phyloP scores from a whole-genome alignment of 2,329 filamentous ascomycete species.

The Claviceps capensis region DNA sequence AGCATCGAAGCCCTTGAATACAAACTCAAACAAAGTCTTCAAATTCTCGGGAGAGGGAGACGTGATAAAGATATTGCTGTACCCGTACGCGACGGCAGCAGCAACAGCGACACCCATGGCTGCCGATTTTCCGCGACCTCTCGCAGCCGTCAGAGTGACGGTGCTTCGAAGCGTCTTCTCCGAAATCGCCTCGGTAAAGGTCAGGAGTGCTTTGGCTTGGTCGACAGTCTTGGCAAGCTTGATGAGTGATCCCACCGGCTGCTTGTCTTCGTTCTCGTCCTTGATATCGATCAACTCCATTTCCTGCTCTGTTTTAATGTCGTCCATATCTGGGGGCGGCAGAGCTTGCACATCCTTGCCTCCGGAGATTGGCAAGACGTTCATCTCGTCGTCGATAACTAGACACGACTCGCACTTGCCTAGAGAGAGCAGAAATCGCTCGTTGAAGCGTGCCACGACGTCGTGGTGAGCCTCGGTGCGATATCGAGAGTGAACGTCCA shows the following conservation, averaged over 20 bases:
- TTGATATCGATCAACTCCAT: conserved; percentile 78
- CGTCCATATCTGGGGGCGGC: conserved; percentile 60
- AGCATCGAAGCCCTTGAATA: conserved; percentile 96
- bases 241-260: conserved; percentile 74
- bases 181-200: conserved; percentile 88
- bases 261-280: conserved; percentile 70
- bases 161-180: conserved; percentile 93
- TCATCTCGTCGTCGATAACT: conserved; percentile 94
- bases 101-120: conserved; percentile 90
- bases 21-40: conserved; percentile 95
- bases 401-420: conserved; percentile 92
- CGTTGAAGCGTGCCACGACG: conserved; percentile 92
- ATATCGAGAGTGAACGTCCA: conserved; percentile 96
- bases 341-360: conserved; percentile 79
- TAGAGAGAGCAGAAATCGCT: conserved; percentile 87
- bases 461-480: conserved; percentile 92
- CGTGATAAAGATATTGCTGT: conserved; percentile 98
- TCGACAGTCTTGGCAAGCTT: conserved; percentile 82
- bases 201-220: conserved; percentile 91
- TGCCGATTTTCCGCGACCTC: conserved; percentile 94
- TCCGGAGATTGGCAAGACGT: conserved; percentile 91
- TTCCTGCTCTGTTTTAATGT: conserved; percentile 56
- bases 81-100: conserved; percentile 86
- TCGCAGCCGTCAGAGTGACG: conserved; percentile 80
- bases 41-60: conserved; percentile 95